A percentile compares a stretch with the other conserved stretches of the same genome.
Evolutionary conservation across 192 early-diverging fungal species (phyloP).

Genomic region (Gamsiella multidivaricata): DNA sequence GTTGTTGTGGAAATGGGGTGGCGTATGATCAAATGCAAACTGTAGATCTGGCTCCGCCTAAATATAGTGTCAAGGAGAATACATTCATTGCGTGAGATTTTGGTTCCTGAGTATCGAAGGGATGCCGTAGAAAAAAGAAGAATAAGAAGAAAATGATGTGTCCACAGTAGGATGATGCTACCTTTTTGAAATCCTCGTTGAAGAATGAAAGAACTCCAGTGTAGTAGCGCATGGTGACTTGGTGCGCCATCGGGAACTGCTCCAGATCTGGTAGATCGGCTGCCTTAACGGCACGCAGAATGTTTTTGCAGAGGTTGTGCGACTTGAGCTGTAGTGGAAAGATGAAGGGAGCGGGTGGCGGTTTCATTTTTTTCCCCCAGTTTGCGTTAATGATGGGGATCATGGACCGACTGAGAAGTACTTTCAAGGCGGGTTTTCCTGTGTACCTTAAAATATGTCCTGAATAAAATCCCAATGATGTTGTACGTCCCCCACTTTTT

Average conservation of each 20-base stretch:
- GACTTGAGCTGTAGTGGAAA: slow-evolving; percentile 65
- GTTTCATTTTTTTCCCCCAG: no score
- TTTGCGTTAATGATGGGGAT: no score
- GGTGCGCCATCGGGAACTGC: slow-evolving; percentile 86
- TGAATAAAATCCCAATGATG: slow-evolving; percentile 87
- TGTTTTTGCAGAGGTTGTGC: slow-evolving; percentile 86
- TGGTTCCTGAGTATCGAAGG: not conserved
- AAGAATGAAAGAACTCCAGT: slow-evolving; percentile 88
- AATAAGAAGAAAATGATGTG: not conserved
- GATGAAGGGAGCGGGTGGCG: not conserved
- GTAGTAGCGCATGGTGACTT: slow-evolving; percentile 89
- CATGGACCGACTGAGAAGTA: no score
- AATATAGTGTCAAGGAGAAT: no score
- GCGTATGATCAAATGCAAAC: slow-evolving; percentile 57
- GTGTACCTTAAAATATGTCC: slow-evolving; percentile 82
- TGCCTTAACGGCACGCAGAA: slow-evolving; percentile 76
- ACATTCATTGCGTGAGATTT: no score
- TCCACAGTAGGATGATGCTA: no score
- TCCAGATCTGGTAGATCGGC: slow-evolving; percentile 80
- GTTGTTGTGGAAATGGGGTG: slow-evolving; percentile 18
- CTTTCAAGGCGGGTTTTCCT: no score
- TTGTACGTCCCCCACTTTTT: slow-evolving; percentile 95
- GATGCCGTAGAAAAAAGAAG: not conserved
- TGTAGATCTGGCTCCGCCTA: slow-evolving; percentile 45
- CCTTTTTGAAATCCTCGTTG: slow-evolving; percentile 81